These are phyloP conservation scores for Sextonia rubra DNA, from an alignment of 164 flowering plant species.

Conservation along the genomic window DNA sequence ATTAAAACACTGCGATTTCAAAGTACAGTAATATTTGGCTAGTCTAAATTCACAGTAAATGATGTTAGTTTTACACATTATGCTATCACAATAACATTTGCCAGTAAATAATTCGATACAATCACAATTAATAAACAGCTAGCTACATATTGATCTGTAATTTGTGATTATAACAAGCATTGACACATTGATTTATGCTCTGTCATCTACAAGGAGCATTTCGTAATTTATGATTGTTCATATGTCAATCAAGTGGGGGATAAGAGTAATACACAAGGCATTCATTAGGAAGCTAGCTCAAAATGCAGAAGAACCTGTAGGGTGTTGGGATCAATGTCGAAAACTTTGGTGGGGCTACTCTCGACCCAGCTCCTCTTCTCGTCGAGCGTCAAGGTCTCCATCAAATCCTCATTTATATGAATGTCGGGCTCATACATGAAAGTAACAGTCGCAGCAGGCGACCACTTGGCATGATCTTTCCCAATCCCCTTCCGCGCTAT, in stretches of 20 bases:
- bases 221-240: too few relatives aligned
- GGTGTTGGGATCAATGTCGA: slow-evolving; percentile 67
- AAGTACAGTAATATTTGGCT: not conserved
- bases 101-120: not conserved
- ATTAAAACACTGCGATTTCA: too few relatives aligned
- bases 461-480: slow-evolving; percentile 98
- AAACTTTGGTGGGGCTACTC: slow-evolving; percentile 92
- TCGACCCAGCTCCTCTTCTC: slow-evolving; percentile 73
- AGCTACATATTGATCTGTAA: too few relatives aligned
- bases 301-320: slow-evolving; percentile 44
- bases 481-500: slow-evolving; percentile 97
- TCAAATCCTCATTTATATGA: slow-evolving; percentile 80
- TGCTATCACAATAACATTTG: not conserved
- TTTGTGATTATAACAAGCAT: too few relatives aligned
- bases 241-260: too few relatives aligned
- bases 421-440: slow-evolving; percentile 95
- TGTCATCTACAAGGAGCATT: too few relatives aligned
- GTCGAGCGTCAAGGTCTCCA: slow-evolving; percentile 72
- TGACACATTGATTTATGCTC: too few relatives aligned
- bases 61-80: not conserved
- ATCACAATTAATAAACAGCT: too few relatives aligned
- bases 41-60: too few relatives aligned
- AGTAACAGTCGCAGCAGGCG: slow-evolving; percentile 97
- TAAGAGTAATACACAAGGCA: too few relatives aligned
- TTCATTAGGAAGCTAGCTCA: too few relatives aligned